Conservation (phyloP, 2,329 filamentous ascomycete genomes). For the Aspergillus felis region DNA sequence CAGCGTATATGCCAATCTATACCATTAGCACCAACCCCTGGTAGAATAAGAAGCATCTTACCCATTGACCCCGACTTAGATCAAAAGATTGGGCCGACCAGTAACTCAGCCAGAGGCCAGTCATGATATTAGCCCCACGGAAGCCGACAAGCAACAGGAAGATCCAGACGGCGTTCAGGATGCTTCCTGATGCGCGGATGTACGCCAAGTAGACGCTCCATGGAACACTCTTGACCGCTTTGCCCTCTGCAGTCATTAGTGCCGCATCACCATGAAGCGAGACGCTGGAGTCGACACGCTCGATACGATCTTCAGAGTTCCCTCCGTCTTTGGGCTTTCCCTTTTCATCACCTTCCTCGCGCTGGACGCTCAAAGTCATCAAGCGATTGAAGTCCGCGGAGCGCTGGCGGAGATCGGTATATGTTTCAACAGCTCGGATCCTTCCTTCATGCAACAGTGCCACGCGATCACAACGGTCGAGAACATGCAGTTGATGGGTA, state of each 20-base stretch:
- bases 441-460: slow-evolving; percentile 82
- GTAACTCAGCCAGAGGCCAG: slow-evolving; percentile 82
- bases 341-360: slow-evolving; percentile 48
- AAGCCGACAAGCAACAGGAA: slow-evolving; percentile 62
- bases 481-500: slow-evolving; percentile 85
- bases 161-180: slow-evolving; percentile 59
- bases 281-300: not conserved
- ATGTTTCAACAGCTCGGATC: slow-evolving; percentile 80
- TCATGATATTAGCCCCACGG: slow-evolving; percentile 77
- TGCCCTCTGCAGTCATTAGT: slow-evolving; percentile 37
- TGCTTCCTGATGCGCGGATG: slow-evolving; percentile 62
- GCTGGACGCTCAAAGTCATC: slow-evolving; percentile 38
- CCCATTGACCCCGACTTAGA: slow-evolving; percentile 58
- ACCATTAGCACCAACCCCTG: not conserved
- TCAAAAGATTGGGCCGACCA: slow-evolving; percentile 63
- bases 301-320: slow-evolving; percentile 27
- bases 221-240: slow-evolving; percentile 66
- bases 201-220: slow-evolving; percentile 73
- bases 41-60: slow-evolving; percentile 16
- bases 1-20: slow-evolving; percentile 65
- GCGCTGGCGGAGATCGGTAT: slow-evolving; percentile 72
- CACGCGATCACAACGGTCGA: slow-evolving; percentile 80
- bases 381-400: slow-evolving; percentile 39
- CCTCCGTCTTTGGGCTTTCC: slow-evolving; percentile 46
- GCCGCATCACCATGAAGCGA: not conserved